These are phyloP conservation scores for Penstemon eatonii DNA, from an alignment of 257 asterid species.

Conservation along the genomic window DNA sequence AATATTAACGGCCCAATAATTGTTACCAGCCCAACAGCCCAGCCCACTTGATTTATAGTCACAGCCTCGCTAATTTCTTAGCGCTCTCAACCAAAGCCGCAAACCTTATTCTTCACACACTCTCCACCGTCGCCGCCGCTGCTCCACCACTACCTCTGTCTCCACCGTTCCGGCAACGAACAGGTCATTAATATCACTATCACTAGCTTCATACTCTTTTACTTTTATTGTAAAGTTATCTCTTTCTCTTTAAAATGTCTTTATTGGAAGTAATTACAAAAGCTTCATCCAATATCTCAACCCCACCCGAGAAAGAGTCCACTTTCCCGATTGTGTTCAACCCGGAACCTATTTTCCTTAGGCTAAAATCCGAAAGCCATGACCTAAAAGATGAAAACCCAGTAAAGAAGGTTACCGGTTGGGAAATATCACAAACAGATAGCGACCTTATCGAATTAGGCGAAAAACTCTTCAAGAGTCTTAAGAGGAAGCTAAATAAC, in stretches of 20 bases:
- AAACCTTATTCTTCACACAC: too few relatives aligned
- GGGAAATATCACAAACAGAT: slow-evolving; percentile 55
- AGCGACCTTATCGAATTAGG: slow-evolving; percentile 46
- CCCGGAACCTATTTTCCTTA: slow-evolving; percentile 45
- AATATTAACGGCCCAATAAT: too few relatives aligned
- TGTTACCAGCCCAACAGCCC: too few relatives aligned
- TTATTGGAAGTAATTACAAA: slow-evolving; percentile 63
- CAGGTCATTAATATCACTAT: too few relatives aligned
- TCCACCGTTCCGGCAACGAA: too few relatives aligned
- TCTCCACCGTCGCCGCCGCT: too few relatives aligned
- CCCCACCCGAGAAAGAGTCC: slow-evolving; percentile 30
- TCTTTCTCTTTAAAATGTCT: slow-evolving; percentile 44
- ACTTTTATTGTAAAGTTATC: too few relatives aligned
- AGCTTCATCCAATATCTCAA: slow-evolving; percentile 44
- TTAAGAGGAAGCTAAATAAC: slow-evolving; percentile 51
- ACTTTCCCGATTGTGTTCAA: slow-evolving; percentile 59
- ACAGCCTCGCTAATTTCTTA: too few relatives aligned
- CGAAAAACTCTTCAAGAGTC: slow-evolving; percentile 37
- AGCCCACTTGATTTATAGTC: too few relatives aligned
- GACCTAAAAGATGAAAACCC: slow-evolving; percentile 30
- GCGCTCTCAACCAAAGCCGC: too few relatives aligned
- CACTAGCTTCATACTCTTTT: too few relatives aligned
- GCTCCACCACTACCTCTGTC: too few relatives aligned
- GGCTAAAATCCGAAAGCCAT: slow-evolving; percentile 49
- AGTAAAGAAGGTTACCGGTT: slow-evolving; percentile 49